Evolutionary conservation across 2,329 filamentous ascomycete species (phyloP), one percentile per base, ranked within the genome.

Genomic region (Trichoderma gracile): DNA sequence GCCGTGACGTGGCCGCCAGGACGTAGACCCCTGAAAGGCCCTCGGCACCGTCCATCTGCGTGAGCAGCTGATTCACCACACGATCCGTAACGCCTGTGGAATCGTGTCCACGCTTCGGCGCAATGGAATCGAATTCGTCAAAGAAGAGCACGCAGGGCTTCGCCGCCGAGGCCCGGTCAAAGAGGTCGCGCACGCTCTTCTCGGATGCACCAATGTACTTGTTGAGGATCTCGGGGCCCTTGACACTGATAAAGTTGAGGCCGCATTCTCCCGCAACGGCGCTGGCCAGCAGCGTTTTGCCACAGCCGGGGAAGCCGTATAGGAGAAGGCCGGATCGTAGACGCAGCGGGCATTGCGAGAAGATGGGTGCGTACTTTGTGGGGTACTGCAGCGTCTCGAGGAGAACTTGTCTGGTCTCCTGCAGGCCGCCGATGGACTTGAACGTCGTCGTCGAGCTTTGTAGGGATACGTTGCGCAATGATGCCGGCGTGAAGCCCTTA

Each of bases 131-230:
- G 73, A 99, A 99, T 76, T 99, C 95, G 73, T 99, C 95, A 73
- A 99, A 99, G 82, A 99, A 99, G 9, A 99, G 82, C 5, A 99
- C 91, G 71, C 95, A 98, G 0, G 96, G 96, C 66, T 90, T 88
- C 5, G 95, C 95, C 3, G 95, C 94, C 73, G 89, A 88, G 0
- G 95, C 95, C 47, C 95, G 87, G 74, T 97, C 94, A 72, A 99
- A 99, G 1, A 99, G 82, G 75, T 99, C 95, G 47, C 96, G 88
- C 7, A 99, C 93, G 66, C 89, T 93, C 82, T 99, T 99, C 73
- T 99, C 95, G 30, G 91, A 96, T 0, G 95, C 95, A 73, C 95
- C 95, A 65, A 99, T 99, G 76, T 99, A 99, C 78, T 99, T 99
- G 82, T 99, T 99, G 62, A 99, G 80, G 65, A 99, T 98, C 76